Evolutionary conservation across 371 early-diverging fungal genomes (phyloP).

Genomic region (Mucor velutinosus): DNA sequence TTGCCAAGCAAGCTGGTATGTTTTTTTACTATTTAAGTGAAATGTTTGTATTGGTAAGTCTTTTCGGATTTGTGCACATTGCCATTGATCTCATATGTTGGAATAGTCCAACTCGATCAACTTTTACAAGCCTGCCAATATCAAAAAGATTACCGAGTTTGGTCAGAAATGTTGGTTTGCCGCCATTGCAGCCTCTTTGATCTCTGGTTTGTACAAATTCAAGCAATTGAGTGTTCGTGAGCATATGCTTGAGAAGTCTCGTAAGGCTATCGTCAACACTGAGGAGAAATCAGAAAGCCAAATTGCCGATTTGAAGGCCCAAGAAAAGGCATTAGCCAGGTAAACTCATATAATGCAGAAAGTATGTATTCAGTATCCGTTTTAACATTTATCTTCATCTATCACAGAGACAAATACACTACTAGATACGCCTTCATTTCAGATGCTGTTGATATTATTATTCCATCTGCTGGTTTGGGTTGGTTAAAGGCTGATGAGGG

Average conservation of each 20-base stretch:
- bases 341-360: slow-evolving; percentile 23
- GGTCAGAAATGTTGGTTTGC: slow-evolving; percentile 68
- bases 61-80: neutral
- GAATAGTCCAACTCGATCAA: slow-evolving; percentile 36
- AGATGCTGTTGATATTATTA: slow-evolving; percentile 65
- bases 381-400: neutral
- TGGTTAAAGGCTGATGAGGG: slow-evolving; percentile 64
- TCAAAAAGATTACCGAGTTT: slow-evolving; percentile 52
- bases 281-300: slow-evolving; percentile 22
- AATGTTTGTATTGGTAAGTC: slow-evolving; percentile 58
- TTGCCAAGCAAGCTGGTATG: slow-evolving; percentile 58
- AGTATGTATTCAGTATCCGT: neutral
- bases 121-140: slow-evolving; percentile 48
- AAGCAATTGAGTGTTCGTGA: slow-evolving; percentile 48
- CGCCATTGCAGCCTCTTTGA: slow-evolving; percentile 63
- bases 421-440: slow-evolving; percentile 58
- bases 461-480: slow-evolving; percentile 63
- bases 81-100: neutral
- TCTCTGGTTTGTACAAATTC: slow-evolving; percentile 66
- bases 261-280: slow-evolving; percentile 28
- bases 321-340: slow-evolving; percentile 42
- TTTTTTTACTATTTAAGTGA: slow-evolving; percentile 61
- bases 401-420: slow-evolving; percentile 51
- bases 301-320: slow-evolving; percentile 26
- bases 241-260: slow-evolving; percentile 38